Conservation (phyloP, 225 moss, liverwort and hornwort genomes). For the Polytrichum commune region DNA sequence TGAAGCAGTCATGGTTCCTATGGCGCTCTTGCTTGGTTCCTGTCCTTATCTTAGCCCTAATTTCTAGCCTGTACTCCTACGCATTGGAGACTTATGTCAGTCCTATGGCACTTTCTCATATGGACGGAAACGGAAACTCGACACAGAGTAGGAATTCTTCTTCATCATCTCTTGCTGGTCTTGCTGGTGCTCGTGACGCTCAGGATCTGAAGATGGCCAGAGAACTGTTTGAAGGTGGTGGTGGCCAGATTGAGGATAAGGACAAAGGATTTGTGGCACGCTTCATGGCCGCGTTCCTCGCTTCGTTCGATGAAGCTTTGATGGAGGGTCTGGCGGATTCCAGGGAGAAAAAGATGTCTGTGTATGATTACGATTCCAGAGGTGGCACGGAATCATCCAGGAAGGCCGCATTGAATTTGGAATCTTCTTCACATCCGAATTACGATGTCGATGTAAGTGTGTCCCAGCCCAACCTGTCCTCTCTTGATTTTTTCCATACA, state of each 20-base stretch:
- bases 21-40: constrained; percentile 47
- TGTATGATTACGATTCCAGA: constrained; percentile 45
- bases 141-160: constrained; percentile 39
- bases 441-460: background rate
- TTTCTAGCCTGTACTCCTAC: constrained; percentile 39
- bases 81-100: constrained; percentile 47
- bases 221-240: constrained; percentile 36
- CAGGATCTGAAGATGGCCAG: constrained; percentile 39
- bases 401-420: constrained; percentile 34
- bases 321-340: constrained; percentile 55
- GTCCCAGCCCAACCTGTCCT: no score
- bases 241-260: constrained; percentile 32
- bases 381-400: constrained; percentile 30
- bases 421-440: constrained; percentile 14
- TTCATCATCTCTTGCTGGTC: no score
- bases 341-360: constrained; percentile 19
- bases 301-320: constrained; percentile 46
- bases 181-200: constrained; percentile 18
- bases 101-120: constrained; percentile 40
- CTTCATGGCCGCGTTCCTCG: constrained; percentile 44
- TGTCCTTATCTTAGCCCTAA: constrained; percentile 35
- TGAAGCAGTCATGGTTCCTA: constrained; percentile 46
- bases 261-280: constrained; percentile 52
- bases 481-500: no score
- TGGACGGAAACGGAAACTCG: constrained; percentile 28